These are phyloP conservation scores for Rhizoclosmatium globosum DNA, from an alignment of 192 early-diverging fungal species.

Conservation along the genomic window DNA sequence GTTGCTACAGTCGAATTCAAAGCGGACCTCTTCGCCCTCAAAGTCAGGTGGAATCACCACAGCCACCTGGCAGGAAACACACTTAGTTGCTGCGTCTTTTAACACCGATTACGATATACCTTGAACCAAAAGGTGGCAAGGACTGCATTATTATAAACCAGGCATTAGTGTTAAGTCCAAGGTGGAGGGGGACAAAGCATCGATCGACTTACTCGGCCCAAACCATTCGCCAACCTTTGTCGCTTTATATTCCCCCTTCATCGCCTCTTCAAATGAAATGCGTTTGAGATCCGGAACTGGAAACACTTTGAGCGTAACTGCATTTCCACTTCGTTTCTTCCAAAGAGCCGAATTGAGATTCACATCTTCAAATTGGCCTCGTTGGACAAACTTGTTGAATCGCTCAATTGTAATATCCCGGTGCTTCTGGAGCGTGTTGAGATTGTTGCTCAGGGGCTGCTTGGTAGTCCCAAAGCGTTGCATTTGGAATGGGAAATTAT, in stretches of 20 bases:
- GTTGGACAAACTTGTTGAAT: slow-evolving; percentile 74
- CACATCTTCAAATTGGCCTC: slow-evolving; percentile 73
- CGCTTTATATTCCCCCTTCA: slow-evolving; percentile 71
- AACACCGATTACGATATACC: slow-evolving; percentile 76
- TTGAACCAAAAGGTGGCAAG: slow-evolving; percentile 56
- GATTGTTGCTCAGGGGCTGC: too few species aligned
- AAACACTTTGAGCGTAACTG: slow-evolving; percentile 56
- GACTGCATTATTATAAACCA: not conserved
- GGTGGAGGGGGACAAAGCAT: not conserved
- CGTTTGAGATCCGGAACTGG: slow-evolving; percentile 74
- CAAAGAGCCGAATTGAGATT: slow-evolving; percentile 64
- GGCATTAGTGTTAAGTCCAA: not conserved
- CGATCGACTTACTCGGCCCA: slow-evolving; percentile 70
- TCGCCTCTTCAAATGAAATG: slow-evolving; percentile 80
- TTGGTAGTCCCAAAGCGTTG: too few species aligned
- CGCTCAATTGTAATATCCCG: slow-evolving; percentile 80
- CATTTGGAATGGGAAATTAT: too few species aligned
- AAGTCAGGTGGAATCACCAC: slow-evolving; percentile 75
- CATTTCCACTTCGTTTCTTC: slow-evolving; percentile 50
- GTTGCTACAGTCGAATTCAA: slow-evolving; percentile 88
- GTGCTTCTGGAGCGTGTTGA: too few species aligned
- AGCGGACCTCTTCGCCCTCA: slow-evolving; percentile 77
- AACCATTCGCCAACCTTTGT: slow-evolving; percentile 77
- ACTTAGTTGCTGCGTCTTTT: too few species aligned
- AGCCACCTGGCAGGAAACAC: slow-evolving; percentile 54